A percentile compares a stretch with the other conserved stretches of the same genome.
Evolutionary conservation across 2,329 filamentous ascomycete species (phyloP).

Genomic region (Chaetomium olivaceum): DNA sequence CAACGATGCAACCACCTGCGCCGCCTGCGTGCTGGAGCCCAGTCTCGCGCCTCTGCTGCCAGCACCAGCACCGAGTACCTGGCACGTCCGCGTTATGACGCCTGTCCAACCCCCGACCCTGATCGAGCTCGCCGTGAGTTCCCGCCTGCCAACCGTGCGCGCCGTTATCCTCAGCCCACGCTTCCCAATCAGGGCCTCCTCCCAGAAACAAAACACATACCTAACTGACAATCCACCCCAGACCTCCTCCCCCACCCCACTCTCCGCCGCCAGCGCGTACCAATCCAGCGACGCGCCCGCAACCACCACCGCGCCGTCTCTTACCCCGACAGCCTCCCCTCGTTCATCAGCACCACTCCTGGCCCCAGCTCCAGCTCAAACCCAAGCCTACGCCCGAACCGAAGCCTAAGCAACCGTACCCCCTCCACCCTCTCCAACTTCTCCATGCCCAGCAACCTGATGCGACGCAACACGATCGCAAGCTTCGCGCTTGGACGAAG

Average conservation of each 20-base stretch:
- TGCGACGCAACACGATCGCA: no score
- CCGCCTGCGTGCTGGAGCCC: background rate
- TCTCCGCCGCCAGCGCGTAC: background rate
- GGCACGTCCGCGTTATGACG: background rate
- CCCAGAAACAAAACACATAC: background rate
- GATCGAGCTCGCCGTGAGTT: background rate
- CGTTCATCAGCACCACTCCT: background rate
- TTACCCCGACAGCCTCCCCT: background rate
- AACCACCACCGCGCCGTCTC: background rate
- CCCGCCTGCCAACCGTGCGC: background rate
- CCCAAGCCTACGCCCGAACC: background rate
- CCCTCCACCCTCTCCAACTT: background rate
- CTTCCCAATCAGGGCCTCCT: background rate
- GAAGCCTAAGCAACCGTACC: background rate
- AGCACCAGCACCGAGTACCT: slow-evolving; percentile 2
- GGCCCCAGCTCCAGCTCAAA: background rate
- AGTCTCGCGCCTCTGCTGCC: background rate
- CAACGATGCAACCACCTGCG: background rate
- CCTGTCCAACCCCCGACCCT: background rate
- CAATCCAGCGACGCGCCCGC: background rate
- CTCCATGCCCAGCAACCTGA: background rate
- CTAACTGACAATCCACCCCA: background rate
- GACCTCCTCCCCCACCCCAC: background rate
- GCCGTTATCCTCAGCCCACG: background rate
- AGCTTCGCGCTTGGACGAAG: no score